phyloP scores from a whole-genome alignment of 2,329 filamentous ascomycete genomes.

The Ophiosphaerella narmari region DNA sequence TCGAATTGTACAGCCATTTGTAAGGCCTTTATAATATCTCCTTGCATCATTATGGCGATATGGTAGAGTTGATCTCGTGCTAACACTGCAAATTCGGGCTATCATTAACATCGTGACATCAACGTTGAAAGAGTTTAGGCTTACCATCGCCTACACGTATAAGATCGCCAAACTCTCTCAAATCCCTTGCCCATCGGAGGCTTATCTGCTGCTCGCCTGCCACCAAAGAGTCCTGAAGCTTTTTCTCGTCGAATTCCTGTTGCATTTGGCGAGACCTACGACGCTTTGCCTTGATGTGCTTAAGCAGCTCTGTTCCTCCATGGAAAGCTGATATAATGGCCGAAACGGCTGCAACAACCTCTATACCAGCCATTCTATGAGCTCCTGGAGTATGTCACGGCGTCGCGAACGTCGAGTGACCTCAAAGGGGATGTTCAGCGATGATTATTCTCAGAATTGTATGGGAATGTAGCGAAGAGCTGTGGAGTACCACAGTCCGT shows the following conservation, averaged over 20 bases:
- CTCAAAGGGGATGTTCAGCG: not conserved
- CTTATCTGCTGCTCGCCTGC: constrained; percentile 44
- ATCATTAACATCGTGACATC: constrained; percentile 5
- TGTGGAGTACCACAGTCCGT: not conserved
- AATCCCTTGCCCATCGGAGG: constrained; percentile 38
- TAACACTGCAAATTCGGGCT: constrained; percentile 27
- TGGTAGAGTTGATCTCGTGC: constrained; percentile 45
- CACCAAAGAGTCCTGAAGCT: constrained; percentile 45
- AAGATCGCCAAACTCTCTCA: constrained; percentile 41
- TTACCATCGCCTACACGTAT: constrained; percentile 48
- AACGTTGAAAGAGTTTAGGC: constrained; percentile 20
- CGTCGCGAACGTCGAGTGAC: not conserved
- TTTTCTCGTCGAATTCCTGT: constrained; percentile 43
- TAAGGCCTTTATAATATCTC: constrained; percentile 47
- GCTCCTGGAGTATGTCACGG: not conserved
- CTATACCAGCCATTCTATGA: not conserved
- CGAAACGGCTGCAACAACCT: constrained; percentile 50
- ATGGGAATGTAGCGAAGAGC: not conserved
- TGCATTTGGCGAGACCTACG: constrained; percentile 33
- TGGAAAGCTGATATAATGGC: constrained; percentile 51
- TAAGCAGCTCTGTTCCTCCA: constrained; percentile 46
- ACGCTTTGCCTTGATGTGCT: constrained; percentile 42
- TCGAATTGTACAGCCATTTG: constrained; percentile 45
- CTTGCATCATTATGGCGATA: constrained; percentile 47
- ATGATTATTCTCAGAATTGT: not conserved